Conservation (phyloP, 148 eudicot species). For the Cornus controversa region DNA sequence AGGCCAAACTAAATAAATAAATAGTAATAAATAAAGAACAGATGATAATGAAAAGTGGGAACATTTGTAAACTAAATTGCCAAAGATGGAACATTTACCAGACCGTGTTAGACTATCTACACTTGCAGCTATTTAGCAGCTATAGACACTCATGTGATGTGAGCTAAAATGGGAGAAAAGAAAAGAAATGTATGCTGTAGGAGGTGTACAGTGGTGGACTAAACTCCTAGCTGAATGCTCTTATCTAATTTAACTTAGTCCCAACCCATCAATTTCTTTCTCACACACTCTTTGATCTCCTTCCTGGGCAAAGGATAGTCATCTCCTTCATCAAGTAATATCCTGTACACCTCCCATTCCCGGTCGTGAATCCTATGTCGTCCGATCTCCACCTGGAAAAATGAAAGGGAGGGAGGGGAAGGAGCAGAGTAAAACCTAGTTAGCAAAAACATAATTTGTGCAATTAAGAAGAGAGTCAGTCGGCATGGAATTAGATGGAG, state of each 20-base stretch:
- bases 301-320: conserved; percentile 37
- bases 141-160: too few species aligned
- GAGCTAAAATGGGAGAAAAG: not conserved
- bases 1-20: too few species aligned
- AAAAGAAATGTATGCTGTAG: conserved; percentile 1
- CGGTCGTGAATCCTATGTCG: conserved; percentile 52
- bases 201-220: conserved; percentile 2
- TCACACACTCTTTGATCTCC: conserved; percentile 44
- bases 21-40: too few species aligned
- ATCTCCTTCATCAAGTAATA: conserved; percentile 50
- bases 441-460: not conserved
- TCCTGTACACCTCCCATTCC: conserved; percentile 64
- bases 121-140: not conserved
- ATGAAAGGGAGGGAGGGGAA: not conserved
- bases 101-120: conserved; percentile 10
- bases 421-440: not conserved
- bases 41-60: too few species aligned
- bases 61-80: not conserved
- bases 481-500: not conserved
- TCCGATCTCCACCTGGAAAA: conserved; percentile 51
- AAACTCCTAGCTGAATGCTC: not conserved
- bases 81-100: not conserved
- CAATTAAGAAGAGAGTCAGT: not conserved
- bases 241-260: conserved; percentile 15
- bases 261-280: conserved; percentile 57